A percentile compares a stretch with the other conserved stretches of the same genome.
Evolutionary conservation across 331 rosid species (phyloP).

Genomic region (Telfairia occidentalis): DNA sequence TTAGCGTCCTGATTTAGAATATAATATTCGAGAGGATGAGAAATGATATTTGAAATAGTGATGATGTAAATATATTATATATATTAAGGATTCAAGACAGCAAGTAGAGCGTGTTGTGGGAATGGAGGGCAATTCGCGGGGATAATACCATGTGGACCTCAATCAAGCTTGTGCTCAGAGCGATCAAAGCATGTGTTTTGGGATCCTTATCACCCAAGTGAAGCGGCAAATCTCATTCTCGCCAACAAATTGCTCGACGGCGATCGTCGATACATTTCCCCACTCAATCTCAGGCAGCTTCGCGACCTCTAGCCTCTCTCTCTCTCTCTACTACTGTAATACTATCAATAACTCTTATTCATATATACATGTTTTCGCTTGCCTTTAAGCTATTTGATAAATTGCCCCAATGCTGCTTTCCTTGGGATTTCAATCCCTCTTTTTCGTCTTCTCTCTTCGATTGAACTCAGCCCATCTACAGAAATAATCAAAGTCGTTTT

Average conservation of each 20-base stretch:
- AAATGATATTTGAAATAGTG: too few relatives aligned
- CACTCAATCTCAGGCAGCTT: conserved; percentile 73
- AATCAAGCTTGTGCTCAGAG: conserved; percentile 61
- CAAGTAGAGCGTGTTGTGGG: conserved; percentile 82
- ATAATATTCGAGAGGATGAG: too few relatives aligned
- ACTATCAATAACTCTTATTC: too few relatives aligned
- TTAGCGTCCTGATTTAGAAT: too few relatives aligned
- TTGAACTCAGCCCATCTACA: too few relatives aligned
- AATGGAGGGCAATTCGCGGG: conserved; percentile 93
- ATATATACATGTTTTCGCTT: background rate
- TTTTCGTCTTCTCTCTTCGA: too few relatives aligned
- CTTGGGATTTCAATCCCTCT: background rate
- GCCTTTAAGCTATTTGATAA: background rate
- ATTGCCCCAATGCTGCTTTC: background rate
- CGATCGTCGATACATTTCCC: conserved; percentile 47
- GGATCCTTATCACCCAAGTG: conserved; percentile 97
- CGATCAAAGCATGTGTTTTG: conserved; percentile 70
- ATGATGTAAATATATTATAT: too few relatives aligned
- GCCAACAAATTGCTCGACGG: conserved; percentile 77
- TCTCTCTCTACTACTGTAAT: too few relatives aligned
- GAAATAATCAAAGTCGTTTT: too few relatives aligned
- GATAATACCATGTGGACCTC: conserved; percentile 84
- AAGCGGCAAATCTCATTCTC: conserved; percentile 65
- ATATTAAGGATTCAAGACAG: conserved; percentile 54
- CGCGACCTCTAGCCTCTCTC: conserved; percentile 49